phyloP scores from a whole-genome alignment of 805 yeast species.

The Suhomyces xylopsoci region DNA sequence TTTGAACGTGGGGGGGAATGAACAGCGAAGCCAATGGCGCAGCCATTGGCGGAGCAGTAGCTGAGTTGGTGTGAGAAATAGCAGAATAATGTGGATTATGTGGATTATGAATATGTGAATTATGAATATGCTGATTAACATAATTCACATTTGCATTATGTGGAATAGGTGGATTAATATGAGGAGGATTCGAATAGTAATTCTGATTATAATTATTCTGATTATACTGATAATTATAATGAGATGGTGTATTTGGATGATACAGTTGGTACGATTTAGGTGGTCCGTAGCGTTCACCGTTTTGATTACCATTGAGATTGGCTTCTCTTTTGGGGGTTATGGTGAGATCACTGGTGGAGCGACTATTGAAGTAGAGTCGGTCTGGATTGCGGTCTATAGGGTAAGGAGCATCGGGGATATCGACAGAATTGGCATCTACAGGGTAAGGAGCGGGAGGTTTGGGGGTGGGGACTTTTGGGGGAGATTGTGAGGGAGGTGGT shows the following conservation, averaged over 20 bases:
- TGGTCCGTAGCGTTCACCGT: not conserved
- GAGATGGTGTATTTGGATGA: too few species aligned
- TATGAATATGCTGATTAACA: too few species aligned
- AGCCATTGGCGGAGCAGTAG: not conserved
- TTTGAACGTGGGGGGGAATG: slow-evolving; percentile 30
- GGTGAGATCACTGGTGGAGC: not conserved
- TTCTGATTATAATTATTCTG: not conserved
- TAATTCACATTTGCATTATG: too few species aligned
- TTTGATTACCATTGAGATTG: not conserved
- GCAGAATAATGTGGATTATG: too few species aligned
- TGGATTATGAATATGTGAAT: too few species aligned
- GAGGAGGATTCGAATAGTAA: too few species aligned
- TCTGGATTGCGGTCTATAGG: not conserved
- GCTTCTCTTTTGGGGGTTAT: not conserved
- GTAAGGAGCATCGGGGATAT: not conserved
- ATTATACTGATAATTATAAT: not conserved
- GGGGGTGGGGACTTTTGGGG: not conserved
- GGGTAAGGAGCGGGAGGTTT: not conserved
- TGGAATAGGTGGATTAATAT: too few species aligned
- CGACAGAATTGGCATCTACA: not conserved
- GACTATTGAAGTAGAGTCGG: not conserved
- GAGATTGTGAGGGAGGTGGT: slow-evolving; percentile 1
- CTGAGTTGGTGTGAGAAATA: not conserved
- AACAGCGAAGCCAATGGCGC: too few species aligned
- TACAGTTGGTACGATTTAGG: not conserved